A percentile compares a stretch with the other conserved stretches of the same genome.
Conservation (phyloP, 768 basidiomycete species). For the Calocera cornea region DNA sequence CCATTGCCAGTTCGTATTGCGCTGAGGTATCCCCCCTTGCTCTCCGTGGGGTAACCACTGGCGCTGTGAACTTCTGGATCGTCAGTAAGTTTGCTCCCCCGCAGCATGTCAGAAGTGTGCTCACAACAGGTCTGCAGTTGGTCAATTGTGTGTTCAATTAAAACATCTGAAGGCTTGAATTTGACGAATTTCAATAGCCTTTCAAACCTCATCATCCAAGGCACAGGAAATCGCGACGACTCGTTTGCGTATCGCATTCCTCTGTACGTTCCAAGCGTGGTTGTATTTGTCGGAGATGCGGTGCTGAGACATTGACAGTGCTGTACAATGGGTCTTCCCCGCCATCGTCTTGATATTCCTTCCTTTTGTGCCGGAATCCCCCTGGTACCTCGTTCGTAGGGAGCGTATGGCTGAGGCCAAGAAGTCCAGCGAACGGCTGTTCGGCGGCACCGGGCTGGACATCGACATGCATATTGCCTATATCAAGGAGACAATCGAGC, state of each 20-base stretch:
- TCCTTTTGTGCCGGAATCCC: constrained; percentile 19
- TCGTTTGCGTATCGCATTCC: constrained; percentile 1
- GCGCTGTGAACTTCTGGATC: not conserved
- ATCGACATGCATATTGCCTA: constrained; percentile 24
- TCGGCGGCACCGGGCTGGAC: constrained; percentile 17
- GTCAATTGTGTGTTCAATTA: not conserved
- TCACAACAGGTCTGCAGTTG: not conserved
- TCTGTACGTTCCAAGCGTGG: not conserved
- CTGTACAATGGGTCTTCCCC: constrained; percentile 17
- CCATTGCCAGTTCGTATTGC: not conserved
- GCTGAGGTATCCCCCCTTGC: not conserved
- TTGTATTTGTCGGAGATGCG: not conserved
- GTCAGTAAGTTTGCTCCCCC: not conserved
- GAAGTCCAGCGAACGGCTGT: constrained; percentile 15
- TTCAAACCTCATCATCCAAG: not conserved
- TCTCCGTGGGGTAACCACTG: not conserved
- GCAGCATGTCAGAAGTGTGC: not conserved
- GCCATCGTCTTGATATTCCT: constrained; percentile 19
- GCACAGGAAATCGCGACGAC: not conserved
- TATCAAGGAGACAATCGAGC: constrained; percentile 25
- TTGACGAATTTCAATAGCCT: not conserved
- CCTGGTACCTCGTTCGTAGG: constrained; percentile 23
- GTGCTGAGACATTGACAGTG: not conserved
- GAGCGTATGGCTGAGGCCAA: constrained; percentile 21
- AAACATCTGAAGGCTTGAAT: not conserved